These are phyloP conservation scores for Fusarium ambrosium DNA, from an alignment of 2,329 filamentous ascomycete genomes.

Conservation along the genomic window DNA sequence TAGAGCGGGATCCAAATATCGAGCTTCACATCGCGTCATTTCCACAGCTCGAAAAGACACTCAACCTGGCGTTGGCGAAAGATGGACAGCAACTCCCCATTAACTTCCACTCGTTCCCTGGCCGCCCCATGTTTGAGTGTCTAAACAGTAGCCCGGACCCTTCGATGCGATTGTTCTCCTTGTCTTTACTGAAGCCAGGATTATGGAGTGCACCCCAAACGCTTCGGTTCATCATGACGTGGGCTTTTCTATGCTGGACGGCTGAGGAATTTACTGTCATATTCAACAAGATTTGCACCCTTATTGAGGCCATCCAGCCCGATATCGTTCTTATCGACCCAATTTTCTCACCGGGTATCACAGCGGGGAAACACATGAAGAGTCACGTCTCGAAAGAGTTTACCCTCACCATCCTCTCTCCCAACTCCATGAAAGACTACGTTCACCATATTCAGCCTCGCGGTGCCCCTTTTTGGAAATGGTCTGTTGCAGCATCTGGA, in stretches of 20 bases:
- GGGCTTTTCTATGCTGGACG: not conserved
- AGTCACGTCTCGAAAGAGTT: not conserved
- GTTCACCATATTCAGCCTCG: not conserved
- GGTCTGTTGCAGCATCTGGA: not conserved
- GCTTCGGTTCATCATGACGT: not conserved
- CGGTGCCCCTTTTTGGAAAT: not conserved
- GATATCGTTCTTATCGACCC: not conserved
- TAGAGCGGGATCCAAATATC: not conserved
- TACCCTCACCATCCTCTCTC: not conserved
- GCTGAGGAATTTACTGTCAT: not conserved
- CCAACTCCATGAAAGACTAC: not conserved
- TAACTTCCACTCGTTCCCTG: not conserved
- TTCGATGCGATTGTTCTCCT: not conserved
- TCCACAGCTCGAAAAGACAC: not conserved
- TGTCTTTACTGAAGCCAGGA: not conserved
- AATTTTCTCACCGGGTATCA: not conserved
- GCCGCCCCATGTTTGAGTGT: not conserved
- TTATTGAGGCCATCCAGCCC: not conserved
- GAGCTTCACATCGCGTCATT: not conserved
- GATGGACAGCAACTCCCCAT: not conserved
- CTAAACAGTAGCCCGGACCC: not conserved
- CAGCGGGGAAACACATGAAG: constrained; percentile 1
- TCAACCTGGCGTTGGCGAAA: not conserved
- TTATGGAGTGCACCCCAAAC: not conserved
- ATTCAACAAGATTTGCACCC: not conserved